Evolutionary conservation across 768 basidiomycete species (phyloP).

Genomic region (Boletus vinaceobasis): DNA sequence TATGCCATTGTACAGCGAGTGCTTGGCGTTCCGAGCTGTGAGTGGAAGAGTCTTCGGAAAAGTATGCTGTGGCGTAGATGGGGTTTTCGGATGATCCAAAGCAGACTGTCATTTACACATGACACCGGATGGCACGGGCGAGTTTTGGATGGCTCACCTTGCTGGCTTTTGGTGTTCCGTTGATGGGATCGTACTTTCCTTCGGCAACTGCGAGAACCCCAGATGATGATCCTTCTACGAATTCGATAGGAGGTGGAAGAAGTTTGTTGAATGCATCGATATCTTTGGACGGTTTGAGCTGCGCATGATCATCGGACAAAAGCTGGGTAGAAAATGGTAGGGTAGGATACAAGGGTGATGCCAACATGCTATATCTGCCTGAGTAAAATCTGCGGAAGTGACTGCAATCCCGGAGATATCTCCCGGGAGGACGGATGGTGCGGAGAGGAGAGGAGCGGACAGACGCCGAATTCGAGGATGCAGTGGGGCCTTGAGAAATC

Average conservation of each 20-base stretch:
- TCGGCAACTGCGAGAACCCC: conserved; percentile 68
- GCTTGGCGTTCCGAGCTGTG: conserved; percentile 26
- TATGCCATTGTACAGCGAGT: conserved; percentile 46
- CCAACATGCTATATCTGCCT: conserved; percentile 52
- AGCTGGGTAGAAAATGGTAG: conserved; percentile 51
- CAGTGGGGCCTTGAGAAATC: conserved; percentile 9
- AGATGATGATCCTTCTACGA: conserved; percentile 80
- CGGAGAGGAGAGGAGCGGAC: conserved; percentile 17
- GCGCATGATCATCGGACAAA: conserved; percentile 47
- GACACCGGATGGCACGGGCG: background rate
- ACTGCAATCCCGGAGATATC: background rate
- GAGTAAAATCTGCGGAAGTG: conserved; percentile 1
- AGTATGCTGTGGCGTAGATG: conserved; percentile 24
- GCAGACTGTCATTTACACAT: conserved; percentile 4
- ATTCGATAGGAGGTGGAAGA: conserved; percentile 79
- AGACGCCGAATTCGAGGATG: conserved; percentile 6
- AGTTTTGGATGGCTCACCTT: conserved; percentile 39
- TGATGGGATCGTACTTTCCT: conserved; percentile 80
- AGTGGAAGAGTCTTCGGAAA: conserved; percentile 28
- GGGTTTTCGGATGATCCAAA: conserved; percentile 22
- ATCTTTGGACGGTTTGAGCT: conserved; percentile 66
- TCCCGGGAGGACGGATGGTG: conserved; percentile 5
- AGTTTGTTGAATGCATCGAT: conserved; percentile 72
- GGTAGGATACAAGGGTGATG: conserved; percentile 56
- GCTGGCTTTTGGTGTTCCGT: conserved; percentile 53